phyloP scores from a whole-genome alignment of 208 protist species.

The Leptomonas seymouri region DNA sequence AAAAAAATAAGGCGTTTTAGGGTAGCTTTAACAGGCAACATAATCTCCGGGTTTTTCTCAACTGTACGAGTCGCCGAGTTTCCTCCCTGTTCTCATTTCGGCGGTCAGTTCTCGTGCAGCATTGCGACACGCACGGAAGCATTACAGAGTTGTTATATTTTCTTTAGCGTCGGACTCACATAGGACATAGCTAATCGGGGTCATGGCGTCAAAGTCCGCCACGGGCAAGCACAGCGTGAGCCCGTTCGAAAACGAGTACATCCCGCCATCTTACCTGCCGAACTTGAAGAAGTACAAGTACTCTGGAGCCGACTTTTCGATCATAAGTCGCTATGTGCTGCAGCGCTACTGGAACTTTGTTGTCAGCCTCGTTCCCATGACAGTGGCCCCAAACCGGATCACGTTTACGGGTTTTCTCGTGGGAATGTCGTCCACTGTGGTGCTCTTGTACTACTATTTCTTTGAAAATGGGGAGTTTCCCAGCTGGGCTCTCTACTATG shows the following conservation, averaged over 20 bases:
- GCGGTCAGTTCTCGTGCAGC: too few relatives aligned
- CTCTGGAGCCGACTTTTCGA: conserved; percentile 64
- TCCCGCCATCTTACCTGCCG: conserved; percentile 58
- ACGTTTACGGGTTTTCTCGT: conserved; percentile 86
- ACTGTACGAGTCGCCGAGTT: too few relatives aligned
- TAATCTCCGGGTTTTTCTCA: too few relatives aligned
- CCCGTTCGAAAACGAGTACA: conserved; percentile 56
- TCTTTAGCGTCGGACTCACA: too few relatives aligned
- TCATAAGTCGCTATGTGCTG: conserved; percentile 76
- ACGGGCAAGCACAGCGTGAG: conserved; percentile 41
- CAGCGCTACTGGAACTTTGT: conserved; percentile 90
- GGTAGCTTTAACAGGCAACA: too few relatives aligned
- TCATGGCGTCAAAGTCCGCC: neutral
- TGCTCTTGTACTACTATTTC: conserved; percentile 68
- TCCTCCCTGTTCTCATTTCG: too few relatives aligned
- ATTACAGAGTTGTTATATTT: too few relatives aligned
- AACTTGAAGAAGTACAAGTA: conserved; percentile 90
- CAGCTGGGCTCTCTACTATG: conserved; percentile 87
- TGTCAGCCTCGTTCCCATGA: conserved; percentile 85
- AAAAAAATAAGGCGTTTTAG: too few relatives aligned
- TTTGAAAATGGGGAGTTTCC: conserved; percentile 68
- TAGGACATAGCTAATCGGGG: too few relatives aligned
- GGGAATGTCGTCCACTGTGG: conserved; percentile 63
- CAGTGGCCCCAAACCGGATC: conserved; percentile 87
- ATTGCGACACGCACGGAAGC: too few relatives aligned